Base-by-base conservation (phyloP, 73 alveolate species). In the Urostyla sp. region DNA sequence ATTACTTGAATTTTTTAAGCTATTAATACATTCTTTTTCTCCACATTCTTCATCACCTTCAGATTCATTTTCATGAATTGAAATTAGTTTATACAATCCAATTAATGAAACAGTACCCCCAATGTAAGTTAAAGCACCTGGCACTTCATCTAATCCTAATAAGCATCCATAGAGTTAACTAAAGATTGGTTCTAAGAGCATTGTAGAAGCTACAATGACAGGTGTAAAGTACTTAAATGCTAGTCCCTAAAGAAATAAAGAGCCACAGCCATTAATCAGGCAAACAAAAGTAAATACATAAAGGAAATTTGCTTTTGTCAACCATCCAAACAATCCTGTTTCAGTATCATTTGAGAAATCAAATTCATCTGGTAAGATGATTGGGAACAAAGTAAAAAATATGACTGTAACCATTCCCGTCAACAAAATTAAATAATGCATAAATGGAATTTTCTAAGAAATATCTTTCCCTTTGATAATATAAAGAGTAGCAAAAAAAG, bases 101-200 rank as follows among this genome's bases (percentile, higher is more conserved):
- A n/a, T 32, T 6, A 69, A 37, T 10, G 49, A 28, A 18, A 69
- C 21, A n/a, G 30, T 13, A 5, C 72, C 52, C 2, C 83, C 83
- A 15, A 69, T 6, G 32, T 69, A 69, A 37, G 83, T 69, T 20
- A 69, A 28, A 20, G 34, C 30, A 46, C 83, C 83, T 8, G 83
- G 83, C 20, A 24, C 20, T 34, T 69, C 28, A 69, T 69, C 83
- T 24, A 69, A 55, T 16, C 83, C 83, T 26, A 69, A 27, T 20
- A 49, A 3, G 27, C 44, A 46, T 46, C 83, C 83, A 46, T 69
- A 69, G 5, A 69, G 24, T 49, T 69, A 48, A 48, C 83, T 69
- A 35, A 69, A 69, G 34, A 69, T 20, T 8, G 83, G 83, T 31
- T 69, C 83, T 11, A 69, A 54, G 44, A 69, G 60, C 83, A 69